Base-by-base conservation (phyloP, 352 stramenopile species). In the Phytophthora citricola region DNA sequence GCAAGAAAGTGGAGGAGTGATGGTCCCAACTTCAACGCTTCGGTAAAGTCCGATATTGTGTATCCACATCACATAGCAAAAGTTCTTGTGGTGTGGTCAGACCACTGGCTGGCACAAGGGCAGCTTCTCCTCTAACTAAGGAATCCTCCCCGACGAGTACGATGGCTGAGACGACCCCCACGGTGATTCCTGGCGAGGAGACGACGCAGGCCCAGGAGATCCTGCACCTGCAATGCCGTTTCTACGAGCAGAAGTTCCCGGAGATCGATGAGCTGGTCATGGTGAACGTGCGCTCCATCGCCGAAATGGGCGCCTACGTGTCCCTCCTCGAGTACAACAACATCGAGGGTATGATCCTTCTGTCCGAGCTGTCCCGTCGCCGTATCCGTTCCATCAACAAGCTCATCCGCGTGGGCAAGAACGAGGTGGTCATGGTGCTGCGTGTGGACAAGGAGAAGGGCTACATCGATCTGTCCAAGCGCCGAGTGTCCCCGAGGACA, bases 301-400 rank as follows among this genome's bases (percentile, higher is more conserved):
- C 97, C 51, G 98, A 99, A 73, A 99, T 99, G 98, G 98, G 98
- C 49, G 98, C 98, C 22, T 99, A 99, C 81, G 98, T 99, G 50
- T 98, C 92, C 45, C 87, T 99, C 41, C 89, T 99, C 48, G 98
- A 99, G 86, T 99, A 99, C 92, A 99, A 99, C 87, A 99, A 99
- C 85, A 99, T 99, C 67, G 94, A 99, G 71, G 98, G 98, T 48
- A 99, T 99, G 94, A 99, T 99, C 73, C 71, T 99, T 68, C 83
- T 99, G 9, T 99, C 92, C n/a, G 98, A 99, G 79, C 85, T 99
- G 43, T 99, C 92, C 47, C 89, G 98, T 11, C 92, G 98, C 76
- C 98, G 98, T 61, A 99, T 99, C 75, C 97, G 98, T 15, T 99
- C 93, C 53, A 99, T 99, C 84, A 99, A 99, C 81, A 99, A 99